phyloP scores from a whole-genome alignment of 495 filamentous ascomycete species.

The Neurospora discreta region DNA sequence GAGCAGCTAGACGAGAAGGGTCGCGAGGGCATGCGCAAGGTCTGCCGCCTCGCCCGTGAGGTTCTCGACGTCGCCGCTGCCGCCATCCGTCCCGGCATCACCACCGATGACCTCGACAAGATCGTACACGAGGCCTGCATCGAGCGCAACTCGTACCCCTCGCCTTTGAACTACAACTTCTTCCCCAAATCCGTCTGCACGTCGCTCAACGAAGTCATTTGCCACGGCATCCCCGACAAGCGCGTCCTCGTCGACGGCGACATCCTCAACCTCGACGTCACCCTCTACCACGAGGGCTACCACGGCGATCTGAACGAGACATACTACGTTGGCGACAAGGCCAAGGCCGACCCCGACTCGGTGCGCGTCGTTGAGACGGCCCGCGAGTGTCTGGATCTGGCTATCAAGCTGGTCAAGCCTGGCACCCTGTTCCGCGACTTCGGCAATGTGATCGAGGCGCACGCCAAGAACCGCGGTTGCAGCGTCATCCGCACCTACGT shows the following conservation, averaged over 20 bases:
- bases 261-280: slow-evolving; percentile 83
- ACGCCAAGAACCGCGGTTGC: slow-evolving; percentile 66
- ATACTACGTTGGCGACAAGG: slow-evolving; percentile 76
- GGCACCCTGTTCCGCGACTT: slow-evolving; percentile 78
- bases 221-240: slow-evolving; percentile 82
- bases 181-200: slow-evolving; percentile 99
- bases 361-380: slow-evolving; percentile 80
- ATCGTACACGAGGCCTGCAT: slow-evolving; percentile 92
- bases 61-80: slow-evolving; percentile 85
- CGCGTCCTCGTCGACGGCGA: slow-evolving; percentile 71
- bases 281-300: slow-evolving; percentile 76
- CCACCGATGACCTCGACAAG: slow-evolving; percentile 93
- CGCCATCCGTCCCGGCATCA: slow-evolving; percentile 74
- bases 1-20: slow-evolving; percentile 67
- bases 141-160: slow-evolving; percentile 93
- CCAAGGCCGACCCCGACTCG: slow-evolving; percentile 60
- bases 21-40: slow-evolving; percentile 81
- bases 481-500: slow-evolving; percentile 84
- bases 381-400: slow-evolving; percentile 69
- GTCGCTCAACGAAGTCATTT: slow-evolving; percentile 91
- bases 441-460: slow-evolving; percentile 75
- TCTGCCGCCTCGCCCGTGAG: slow-evolving; percentile 79
- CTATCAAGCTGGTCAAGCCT: slow-evolving; percentile 77
- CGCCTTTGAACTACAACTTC: slow-evolving; percentile 87
- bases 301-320: slow-evolving; percentile 89